Evolutionary conservation across 257 asterid genomes (phyloP), one percentile per base, ranked within the genome.

Genomic region (Plantago elongata): DNA sequence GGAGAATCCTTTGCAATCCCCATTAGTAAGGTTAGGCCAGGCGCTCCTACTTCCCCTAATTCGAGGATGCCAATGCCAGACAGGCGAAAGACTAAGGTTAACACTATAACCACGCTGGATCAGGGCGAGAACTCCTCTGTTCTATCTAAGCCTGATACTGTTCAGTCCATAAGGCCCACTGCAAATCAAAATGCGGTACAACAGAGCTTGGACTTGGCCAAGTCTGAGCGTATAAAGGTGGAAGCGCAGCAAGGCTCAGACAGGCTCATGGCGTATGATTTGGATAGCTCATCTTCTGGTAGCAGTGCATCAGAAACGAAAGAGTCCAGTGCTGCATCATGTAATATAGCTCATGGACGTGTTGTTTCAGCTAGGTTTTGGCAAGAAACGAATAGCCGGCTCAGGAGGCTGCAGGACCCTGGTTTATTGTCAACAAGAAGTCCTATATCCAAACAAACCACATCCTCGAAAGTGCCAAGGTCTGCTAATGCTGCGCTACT

Each of bases 141-240:
- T 52, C 8, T 11, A 15, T 40, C 34, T 13, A 89, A 77, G 83
- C 82, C 78, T 50, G 50, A 64, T 58, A 94, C 63, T 64, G 97
- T 89, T 84, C 99, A 80, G 75, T 95, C 83, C 60, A 70, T 88
- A 7, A 89, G 99, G 99, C 96, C 99, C 0, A 96, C 83, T 42
- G 80, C 91, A 75, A 69, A 79, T 17, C 77, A 85, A 51, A 67
- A 69, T 54, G 78, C 60, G 4, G 55, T 75, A 72, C 76, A 6
- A 64, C 66, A 72, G 75, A 77, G 84, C 75, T 80, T 86, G 72
- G 95, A 79, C 79, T 78, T 82, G 60, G 81, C 75, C 65, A 70
- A 57, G 61, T 79, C 86, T 3, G 93, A 83, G 74, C 77, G 74
- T 67, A 74, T 77, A 49, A 83, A 80, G 72, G 70, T 63, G 47